Base-by-base conservation (phyloP, 2,329 filamentous ascomycete genomes). In the Apiospora malaysiana region DNA sequence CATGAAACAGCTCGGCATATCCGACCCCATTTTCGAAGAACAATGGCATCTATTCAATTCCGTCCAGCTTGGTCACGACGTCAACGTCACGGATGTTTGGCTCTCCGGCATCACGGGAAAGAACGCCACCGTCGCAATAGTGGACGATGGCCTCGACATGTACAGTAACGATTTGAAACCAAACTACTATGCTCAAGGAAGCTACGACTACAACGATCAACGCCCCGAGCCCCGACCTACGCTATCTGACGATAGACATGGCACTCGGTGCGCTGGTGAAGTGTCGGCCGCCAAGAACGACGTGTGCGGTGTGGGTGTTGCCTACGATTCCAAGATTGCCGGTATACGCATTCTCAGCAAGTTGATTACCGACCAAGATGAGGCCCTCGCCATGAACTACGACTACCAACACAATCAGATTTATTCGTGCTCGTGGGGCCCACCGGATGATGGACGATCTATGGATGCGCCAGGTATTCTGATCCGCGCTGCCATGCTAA, bases 391-490 rank as follows among this genome's bases (percentile, higher is more conserved):
- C 27, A 91, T 99, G 86, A 98, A 97, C 82, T 98, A 95, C 83
- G 93, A 92, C 73, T 96, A 90, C 77, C 91, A 98, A 77, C 86
- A 95, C 72, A 99, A 98, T 79, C 90, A 98, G 72, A 98, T 99
- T 71, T 99, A 98, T 83, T 99, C 96, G 0, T 99, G 96, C 84
- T 99, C 96, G 0, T 99, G 96, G 96, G 96, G 96, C 0, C 96
- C 96, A 10, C 94, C 94, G 0, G 96, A 99, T 77, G 95, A 98
- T 79, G 96, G 96, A 65, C 87, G 87, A 72, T 94, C 94, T 32
- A 99, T 99, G 96, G 95, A 98, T 76, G 94, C 91, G 0, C 96
- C 96, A 0, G 94, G 94, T 6, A 89, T 97, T 69, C 85, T 99
- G 25, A 98, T 99, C 77, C 90, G 92, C 76, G 90, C 91, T 75